Evolutionary conservation across 2,329 filamentous ascomycete species (phyloP).

Genomic region (Xylariales sp.): DNA sequence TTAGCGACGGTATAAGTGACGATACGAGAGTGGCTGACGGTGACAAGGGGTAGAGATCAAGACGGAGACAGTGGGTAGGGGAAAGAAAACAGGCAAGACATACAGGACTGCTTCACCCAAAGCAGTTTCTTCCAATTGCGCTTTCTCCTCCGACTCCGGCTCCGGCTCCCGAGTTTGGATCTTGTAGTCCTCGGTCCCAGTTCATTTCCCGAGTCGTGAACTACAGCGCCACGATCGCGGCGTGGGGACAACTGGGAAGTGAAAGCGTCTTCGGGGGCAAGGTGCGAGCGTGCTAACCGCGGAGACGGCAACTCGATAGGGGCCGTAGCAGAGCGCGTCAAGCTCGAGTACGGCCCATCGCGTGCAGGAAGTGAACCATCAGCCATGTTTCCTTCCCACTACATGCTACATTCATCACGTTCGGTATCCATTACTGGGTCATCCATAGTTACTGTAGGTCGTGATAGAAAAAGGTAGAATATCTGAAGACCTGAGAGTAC

Average conservation of each 20-base stretch:
- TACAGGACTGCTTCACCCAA: conserved; percentile 97
- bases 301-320: conserved; percentile 51
- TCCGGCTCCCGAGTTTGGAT: conserved; percentile 66
- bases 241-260: conserved; percentile 71
- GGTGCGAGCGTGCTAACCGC: conserved; percentile 71
- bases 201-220: conserved; percentile 51
- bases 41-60: background rate
- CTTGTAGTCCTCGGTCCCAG: conserved; percentile 54
- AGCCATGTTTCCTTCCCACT: conserved; percentile 19
- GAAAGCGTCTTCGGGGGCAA: conserved; percentile 88
- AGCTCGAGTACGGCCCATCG: conserved; percentile 34
- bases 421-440: background rate
- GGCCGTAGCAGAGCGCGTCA: conserved; percentile 56
- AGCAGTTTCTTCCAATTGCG: conserved; percentile 93
- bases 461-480: background rate
- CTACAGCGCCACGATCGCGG: conserved; percentile 51
- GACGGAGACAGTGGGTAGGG: too few species aligned
- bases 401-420: background rate
- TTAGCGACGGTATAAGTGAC: background rate
- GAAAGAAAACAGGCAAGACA: conserved; percentile 48
- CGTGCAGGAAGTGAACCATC: conserved; percentile 16
- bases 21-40: conserved; percentile 24
- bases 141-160: conserved; percentile 74
- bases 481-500: too few species aligned
- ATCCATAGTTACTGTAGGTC: background rate